Base-by-base conservation (phyloP, 2,329 filamentous ascomycete species). In the Cercospora zeae-maydis region DNA sequence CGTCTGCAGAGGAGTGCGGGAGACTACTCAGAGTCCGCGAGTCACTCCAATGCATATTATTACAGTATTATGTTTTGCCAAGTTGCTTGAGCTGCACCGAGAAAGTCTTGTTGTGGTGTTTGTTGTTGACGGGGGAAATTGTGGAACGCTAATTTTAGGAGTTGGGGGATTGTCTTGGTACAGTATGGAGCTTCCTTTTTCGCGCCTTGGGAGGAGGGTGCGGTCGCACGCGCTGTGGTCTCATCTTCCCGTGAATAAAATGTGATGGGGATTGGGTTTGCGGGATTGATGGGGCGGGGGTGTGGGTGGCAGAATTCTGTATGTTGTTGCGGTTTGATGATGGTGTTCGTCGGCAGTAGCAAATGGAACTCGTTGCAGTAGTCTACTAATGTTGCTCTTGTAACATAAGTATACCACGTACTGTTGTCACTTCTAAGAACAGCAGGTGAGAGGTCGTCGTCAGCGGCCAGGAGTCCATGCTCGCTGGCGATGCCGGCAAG, bases 61-160 rank as follows among this genome's bases (percentile, higher is more conserved):
- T n/a, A n/a, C n/a, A n/a, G n/a, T n/a, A n/a, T n/a, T 27, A 27
- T 45, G 39, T 45, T 45, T 58, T 58, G 55, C 55, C 55, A 58
- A 58, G 55, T 36, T 31, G 51, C 51, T 54, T 54, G 39, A 45
- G 39, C 19, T 11, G 10, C 21, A 10, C 31, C 31, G 14, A 37
- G 53, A 37, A 24, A 27, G 19, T 24, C 33, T 33, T 37, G 53
- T 56, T 10, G 19, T 5, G 3, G 24, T n/a, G n/a, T n/a, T 27
- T 24, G n/a, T 33, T 54, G 24, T 53, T 37, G 37, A 27, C 33
- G 39, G 39, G 39, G 16, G 39, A 16, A 45, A 27, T 27, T 27
- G 24, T 42, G 39, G 39, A 45, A 45, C 19, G 39, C 39, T 45
- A 45, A 45, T 45, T 24, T 36, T 4, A 11, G 30, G 30, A 33